These are phyloP conservation scores for Nothophaeocryptopus gaeumannii DNA, from an alignment of 2,329 filamentous ascomycete genomes.

Conservation along the genomic window DNA sequence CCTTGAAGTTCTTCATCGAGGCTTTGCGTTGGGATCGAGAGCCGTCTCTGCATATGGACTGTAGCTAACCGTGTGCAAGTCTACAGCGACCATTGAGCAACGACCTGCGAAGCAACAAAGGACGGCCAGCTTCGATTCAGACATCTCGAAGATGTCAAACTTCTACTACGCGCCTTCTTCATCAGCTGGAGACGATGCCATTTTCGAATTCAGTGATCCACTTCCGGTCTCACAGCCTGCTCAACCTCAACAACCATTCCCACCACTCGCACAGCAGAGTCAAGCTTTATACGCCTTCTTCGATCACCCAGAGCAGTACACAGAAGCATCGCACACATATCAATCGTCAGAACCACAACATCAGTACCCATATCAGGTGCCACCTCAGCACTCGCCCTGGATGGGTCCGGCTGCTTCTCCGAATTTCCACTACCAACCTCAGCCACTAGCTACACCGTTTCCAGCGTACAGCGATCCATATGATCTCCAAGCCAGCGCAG, in stretches of 20 bases:
- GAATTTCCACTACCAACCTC: constrained; percentile 8
- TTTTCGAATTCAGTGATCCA: constrained; percentile 14
- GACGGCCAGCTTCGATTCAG: constrained; percentile 5
- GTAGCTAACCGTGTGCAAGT: constrained; percentile 9
- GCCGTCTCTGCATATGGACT: neutral
- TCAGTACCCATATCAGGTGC: constrained; percentile 9
- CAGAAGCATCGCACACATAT: constrained; percentile 11
- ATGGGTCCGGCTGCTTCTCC: constrained; percentile 10
- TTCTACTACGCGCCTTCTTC: constrained; percentile 18
- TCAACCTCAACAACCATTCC: constrained; percentile 8
- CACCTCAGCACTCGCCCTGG: constrained; percentile 13
- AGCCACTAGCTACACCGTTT: constrained; percentile 6
- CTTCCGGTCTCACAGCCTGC: constrained; percentile 9
- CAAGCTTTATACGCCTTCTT: neutral
- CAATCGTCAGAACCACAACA: constrained; percentile 11
- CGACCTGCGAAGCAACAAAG: constrained; percentile 8
- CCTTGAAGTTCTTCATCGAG: neutral
- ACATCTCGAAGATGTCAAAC: constrained; percentile 19
- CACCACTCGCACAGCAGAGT: constrained; percentile 5
- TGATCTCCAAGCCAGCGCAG: constrained; percentile 3
- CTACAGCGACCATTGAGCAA: constrained; percentile 2
- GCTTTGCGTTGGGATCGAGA: neutral
- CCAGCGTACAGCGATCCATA: constrained; percentile 18
- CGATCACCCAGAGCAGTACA: constrained; percentile 2
- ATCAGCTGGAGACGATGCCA: constrained; percentile 13